Base-by-base conservation (phyloP, 2,329 filamentous ascomycete species). In the Xylariaceae sp. region DNA sequence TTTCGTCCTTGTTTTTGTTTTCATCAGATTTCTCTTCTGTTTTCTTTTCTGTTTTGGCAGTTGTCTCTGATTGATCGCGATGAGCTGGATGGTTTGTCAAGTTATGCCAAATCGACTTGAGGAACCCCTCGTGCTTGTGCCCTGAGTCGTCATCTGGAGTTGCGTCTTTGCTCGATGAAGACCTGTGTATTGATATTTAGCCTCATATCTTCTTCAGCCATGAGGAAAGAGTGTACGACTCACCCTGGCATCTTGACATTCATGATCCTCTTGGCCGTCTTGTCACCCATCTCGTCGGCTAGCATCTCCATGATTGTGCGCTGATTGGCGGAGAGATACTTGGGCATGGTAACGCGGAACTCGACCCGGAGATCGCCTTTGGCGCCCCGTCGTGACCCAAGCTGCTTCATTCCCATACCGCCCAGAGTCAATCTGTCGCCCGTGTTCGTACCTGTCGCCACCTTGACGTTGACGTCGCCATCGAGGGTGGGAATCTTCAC, bases 301-400 rank as follows among this genome's bases (percentile, higher is more conserved):
- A 98, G 77, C 78, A 97, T 90, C 68, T 98, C 92, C 31, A 94
- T 68, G 43, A 98, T 85, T 1, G 87, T 94, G 38, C 92, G 77
- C 69, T 98, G 89, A 66, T 95, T 97, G 31, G 84, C 77, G 38
- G 77, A 88, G 49, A 98, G 72, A 56, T 90, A 96, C 67, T 95
- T 97, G 31, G 92, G 92, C 87, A 97, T 95, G 38, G 77, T 70
- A 31, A 98, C 86, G 62, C 88, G 88, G 74, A 95, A 98, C 62
- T 98, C 90, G 5, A 98, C 88, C 59, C 80, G 83, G 44, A 98
- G 67, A 58, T 98, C 92, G 48, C 92, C 92, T 19, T 74, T 77
- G 27, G 73, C 74, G 21, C 73, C 77, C 40, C 81, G 74, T 33
- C 87, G 75, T 13, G 75, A 72, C 46, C 76, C 73, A 9, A 98